Conservation (phyloP, 129 eudicot genomes). For the Silybum marianum region DNA sequence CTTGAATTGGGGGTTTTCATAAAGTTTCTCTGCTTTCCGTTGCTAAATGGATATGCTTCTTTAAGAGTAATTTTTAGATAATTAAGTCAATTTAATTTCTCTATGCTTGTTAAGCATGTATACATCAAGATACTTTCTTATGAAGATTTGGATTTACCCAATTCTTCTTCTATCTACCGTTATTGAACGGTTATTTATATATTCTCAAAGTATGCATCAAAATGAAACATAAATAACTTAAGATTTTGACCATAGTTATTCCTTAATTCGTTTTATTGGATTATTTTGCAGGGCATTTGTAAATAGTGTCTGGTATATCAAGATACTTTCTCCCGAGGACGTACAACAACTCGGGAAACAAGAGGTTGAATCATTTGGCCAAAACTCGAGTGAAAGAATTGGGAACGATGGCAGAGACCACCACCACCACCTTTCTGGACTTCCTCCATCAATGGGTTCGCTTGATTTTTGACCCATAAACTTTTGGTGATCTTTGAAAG, state of each 20-base stretch:
- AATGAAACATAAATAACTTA: neutral
- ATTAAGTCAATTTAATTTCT: neutral
- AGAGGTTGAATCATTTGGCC: slow-evolving; percentile 55
- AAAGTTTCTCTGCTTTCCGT: neutral
- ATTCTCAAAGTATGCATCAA: too few species aligned
- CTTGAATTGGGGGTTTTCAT: neutral
- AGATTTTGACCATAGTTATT: neutral
- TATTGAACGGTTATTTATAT: too few species aligned
- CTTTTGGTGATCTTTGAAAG: slow-evolving; percentile 15
- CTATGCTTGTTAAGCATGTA: too few species aligned
- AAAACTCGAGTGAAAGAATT: slow-evolving; percentile 51
- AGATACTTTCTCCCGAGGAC: slow-evolving; percentile 95
- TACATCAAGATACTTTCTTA: too few species aligned
- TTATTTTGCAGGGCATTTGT: slow-evolving; percentile 74
- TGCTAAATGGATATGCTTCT: neutral
- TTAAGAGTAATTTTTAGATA: neutral
- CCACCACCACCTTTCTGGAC: slow-evolving; percentile 42
- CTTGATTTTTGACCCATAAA: slow-evolving; percentile 51
- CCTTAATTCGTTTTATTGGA: neutral
- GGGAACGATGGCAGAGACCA: slow-evolving; percentile 47
- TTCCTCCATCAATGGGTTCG: slow-evolving; percentile 70
- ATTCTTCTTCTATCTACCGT: too few species aligned
- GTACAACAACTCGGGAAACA: slow-evolving; percentile 78
- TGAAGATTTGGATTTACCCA: too few species aligned
- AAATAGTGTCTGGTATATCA: slow-evolving; percentile 92